Base-by-base conservation (phyloP, 2,329 filamentous ascomycete species). In the Elsinoe arachidis region DNA sequence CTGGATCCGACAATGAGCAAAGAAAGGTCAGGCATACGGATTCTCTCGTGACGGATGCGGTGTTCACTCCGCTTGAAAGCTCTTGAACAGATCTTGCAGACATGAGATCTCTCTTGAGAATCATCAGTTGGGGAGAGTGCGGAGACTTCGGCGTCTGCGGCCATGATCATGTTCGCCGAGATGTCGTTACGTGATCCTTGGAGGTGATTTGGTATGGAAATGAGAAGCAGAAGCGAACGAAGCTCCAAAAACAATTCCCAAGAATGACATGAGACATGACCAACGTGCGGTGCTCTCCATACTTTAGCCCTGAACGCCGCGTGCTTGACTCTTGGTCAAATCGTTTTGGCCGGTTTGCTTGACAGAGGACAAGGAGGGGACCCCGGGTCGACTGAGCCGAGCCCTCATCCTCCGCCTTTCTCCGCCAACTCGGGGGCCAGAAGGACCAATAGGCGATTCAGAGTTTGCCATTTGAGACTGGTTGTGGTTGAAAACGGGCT, bases 11-110 rank as follows among this genome's bases (percentile, higher is more conserved):
- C 41, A 46, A 47, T 33, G 15, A 10, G 44, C 17, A n/a, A 23
- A 15, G 10, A 5, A 49, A 34, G 23, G 44, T 21, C 33, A 34
- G 21, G 17, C 49, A 11, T 53, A 53, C 49, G 49, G 2, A 53
- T 53, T 39, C 49, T 53, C 19, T 53, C 49, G 26, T 53, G 49
- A 26, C 49, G 49, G 39, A 53, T 53, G 34, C 49, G 49, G 17
- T 53, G 49, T 39, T 53, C 49, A 39, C 49, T 53, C 19, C 49
- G 49, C 49, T 53, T 53, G 49, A 53, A 53, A 23, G 49, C 49
- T 35, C 49, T 53, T 6, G 49, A 53, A 26, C 49, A 53, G 37
- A 53, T 53, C 17, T 53, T 53, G 49, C 49, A 53, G 14, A 53
- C 49, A 26, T 53, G 49, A 37, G 49, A 53, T 30, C 49, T 37